Conservation (phyloP, 306 rosid genomes). For the Lupinus albus region DNA sequence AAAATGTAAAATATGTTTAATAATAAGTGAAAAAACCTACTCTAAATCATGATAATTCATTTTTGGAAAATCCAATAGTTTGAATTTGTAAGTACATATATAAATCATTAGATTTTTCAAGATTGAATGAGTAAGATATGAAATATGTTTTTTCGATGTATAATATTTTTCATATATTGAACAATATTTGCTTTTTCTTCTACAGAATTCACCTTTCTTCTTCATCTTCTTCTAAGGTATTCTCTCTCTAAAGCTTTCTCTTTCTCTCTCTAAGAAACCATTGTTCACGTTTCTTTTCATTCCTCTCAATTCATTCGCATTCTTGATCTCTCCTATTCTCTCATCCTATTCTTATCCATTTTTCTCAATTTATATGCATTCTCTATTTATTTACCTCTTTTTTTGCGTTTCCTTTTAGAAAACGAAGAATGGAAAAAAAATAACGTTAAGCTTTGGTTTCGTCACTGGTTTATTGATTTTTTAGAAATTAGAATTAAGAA, state of each 20-base stretch:
- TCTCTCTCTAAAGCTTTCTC: constrained; percentile 52
- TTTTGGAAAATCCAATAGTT: too few species aligned
- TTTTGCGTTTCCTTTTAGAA: constrained; percentile 26
- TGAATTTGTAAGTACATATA: too few species aligned
- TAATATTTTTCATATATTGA: too few species aligned
- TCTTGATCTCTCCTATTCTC: constrained; percentile 50
- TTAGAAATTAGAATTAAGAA: neutral
- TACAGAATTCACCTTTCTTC: constrained; percentile 56
- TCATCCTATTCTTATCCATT: constrained; percentile 33
- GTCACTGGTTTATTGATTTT: constrained; percentile 27
- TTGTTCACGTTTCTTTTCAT: constrained; percentile 38
- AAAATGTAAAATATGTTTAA: too few species aligned
- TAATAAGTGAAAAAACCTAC: too few species aligned
- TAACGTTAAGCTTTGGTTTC: neutral
- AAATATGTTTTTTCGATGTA: too few species aligned
- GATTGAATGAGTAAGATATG: too few species aligned
- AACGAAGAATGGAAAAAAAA: neutral
- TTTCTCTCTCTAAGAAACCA: constrained; percentile 35
- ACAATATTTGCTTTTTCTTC: too few species aligned
- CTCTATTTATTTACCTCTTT: constrained; percentile 10
- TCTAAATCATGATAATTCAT: too few species aligned
- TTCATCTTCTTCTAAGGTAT: constrained; percentile 58
- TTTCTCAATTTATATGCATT: constrained; percentile 37
- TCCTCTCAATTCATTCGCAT: constrained; percentile 55
- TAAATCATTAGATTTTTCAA: too few species aligned